Conservation (phyloP, 2,329 filamentous ascomycete genomes). For the Paecilomyces fulvus region DNA sequence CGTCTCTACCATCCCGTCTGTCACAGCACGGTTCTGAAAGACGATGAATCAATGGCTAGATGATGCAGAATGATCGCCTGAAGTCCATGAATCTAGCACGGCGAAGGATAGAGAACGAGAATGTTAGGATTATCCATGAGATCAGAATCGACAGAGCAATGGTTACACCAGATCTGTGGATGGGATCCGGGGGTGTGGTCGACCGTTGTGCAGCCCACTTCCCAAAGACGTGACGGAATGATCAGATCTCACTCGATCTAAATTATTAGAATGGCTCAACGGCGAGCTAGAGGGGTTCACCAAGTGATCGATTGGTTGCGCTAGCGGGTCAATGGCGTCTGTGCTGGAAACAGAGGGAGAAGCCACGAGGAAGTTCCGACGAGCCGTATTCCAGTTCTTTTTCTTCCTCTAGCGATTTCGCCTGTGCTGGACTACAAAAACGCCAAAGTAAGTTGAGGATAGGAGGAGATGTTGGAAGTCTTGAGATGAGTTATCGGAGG, state of each 20-base stretch:
- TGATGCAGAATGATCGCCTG: background rate
- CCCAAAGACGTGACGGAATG: background rate
- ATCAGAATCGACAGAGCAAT: background rate
- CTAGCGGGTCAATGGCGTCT: background rate
- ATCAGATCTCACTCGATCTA: background rate
- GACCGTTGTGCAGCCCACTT: background rate
- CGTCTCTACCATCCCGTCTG: slow-evolving; percentile 1
- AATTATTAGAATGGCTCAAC: background rate
- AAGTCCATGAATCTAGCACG: background rate
- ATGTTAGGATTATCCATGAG: background rate
- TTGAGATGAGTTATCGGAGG: background rate
- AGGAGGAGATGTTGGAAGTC: background rate
- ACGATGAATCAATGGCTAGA: background rate
- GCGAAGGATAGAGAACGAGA: background rate
- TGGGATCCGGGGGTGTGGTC: background rate
- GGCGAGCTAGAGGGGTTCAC: background rate
- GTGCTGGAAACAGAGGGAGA: background rate
- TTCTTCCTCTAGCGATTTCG: background rate
- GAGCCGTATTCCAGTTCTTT: background rate
- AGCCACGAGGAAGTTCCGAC: background rate
- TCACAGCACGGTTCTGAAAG: background rate
- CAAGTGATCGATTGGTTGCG: background rate
- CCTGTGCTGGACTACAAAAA: background rate
- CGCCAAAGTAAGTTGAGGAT: background rate
- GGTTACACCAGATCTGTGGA: background rate